Percentiles rank a stretch among this genome's conserved stretches.
phyloP scores from a whole-genome alignment of 2,329 filamentous ascomycete genomes.

The Dendryphion nanum region DNA sequence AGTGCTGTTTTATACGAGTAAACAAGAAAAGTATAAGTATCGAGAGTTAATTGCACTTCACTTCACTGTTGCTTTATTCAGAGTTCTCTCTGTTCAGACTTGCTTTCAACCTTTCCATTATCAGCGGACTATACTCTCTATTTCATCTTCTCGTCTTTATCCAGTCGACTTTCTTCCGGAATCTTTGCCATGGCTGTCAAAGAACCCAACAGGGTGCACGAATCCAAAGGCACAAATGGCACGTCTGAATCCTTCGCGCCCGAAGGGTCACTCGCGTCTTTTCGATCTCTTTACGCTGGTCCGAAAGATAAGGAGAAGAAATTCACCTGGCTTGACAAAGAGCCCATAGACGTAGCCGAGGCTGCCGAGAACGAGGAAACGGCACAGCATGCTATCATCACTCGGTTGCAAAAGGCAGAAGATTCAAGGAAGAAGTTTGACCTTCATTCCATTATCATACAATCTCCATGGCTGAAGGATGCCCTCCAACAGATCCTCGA shows the following conservation, averaged over 20 bases:
- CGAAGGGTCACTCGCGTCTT: slow-evolving; percentile 16
- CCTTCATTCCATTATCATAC: slow-evolving; percentile 63
- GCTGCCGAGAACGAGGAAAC: slow-evolving; percentile 60
- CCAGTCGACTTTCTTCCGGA: not conserved
- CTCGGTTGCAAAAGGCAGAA: slow-evolving; percentile 38
- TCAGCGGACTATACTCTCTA: too few species aligned
- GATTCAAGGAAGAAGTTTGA: slow-evolving; percentile 60
- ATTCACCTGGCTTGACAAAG: slow-evolving; percentile 24
- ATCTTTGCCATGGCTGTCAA: slow-evolving; percentile 1
- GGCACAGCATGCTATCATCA: slow-evolving; percentile 52
- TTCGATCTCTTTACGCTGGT: slow-evolving; percentile 20
- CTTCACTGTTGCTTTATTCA: too few species aligned
- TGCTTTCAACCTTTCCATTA: too few species aligned
- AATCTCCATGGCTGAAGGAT: slow-evolving; percentile 60
- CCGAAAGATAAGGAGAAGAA: slow-evolving; percentile 24
- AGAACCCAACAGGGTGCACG: slow-evolving; percentile 3
- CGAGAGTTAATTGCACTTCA: too few species aligned
- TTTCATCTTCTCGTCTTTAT: not conserved
- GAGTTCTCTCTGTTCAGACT: too few species aligned
- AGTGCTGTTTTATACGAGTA: too few species aligned
- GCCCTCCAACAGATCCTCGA: slow-evolving; percentile 56
- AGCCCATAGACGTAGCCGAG: slow-evolving; percentile 22
- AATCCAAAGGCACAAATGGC: not conserved
- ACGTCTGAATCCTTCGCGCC: slow-evolving; percentile 4
- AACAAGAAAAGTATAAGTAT: too few species aligned